phyloP scores from a whole-genome alignment of 139 green algal genomes.

The Coccomyxa sp. region DNA sequence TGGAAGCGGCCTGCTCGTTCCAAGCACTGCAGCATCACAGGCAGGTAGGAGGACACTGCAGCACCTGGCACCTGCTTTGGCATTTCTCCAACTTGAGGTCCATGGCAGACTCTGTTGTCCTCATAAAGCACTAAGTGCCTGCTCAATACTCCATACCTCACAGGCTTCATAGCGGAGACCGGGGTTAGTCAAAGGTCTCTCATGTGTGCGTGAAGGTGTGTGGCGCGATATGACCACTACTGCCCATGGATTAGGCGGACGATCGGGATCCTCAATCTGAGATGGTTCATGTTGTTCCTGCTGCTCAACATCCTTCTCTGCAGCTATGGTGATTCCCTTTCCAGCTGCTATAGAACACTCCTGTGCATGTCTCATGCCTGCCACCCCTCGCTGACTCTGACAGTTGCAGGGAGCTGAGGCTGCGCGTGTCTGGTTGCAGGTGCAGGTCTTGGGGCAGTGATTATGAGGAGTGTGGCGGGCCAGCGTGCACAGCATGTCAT shows the following conservation, averaged over 20 bases:
- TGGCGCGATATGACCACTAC: conserved; percentile 69
- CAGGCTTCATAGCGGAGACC: no score
- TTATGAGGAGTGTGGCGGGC: not conserved
- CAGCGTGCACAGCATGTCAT: not conserved
- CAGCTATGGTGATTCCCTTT: conserved; percentile 34
- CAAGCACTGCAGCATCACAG: conserved; percentile 77
- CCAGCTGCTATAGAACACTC: not conserved
- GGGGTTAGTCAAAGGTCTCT: no score
- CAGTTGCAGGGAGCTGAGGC: not conserved
- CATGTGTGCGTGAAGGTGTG: conserved; percentile 46
- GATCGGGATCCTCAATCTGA: conserved; percentile 62
- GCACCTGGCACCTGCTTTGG: no score
- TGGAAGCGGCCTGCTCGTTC: conserved; percentile 49
- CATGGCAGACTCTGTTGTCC: no score
- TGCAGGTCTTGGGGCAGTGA: not conserved
- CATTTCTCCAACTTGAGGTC: no score
- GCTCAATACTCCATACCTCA: no score
- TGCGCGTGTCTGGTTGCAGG: not conserved
- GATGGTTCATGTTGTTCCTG: conserved; percentile 61
- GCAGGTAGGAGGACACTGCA: no score
- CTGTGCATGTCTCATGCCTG: not conserved
- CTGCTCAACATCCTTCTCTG: conserved; percentile 36
- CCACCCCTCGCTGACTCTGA: not conserved
- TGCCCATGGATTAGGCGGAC: conserved; percentile 80
- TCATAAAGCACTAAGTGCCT: no score